phyloP scores from a whole-genome alignment of 306 rosid genomes.

The Carpinus viminea region DNA sequence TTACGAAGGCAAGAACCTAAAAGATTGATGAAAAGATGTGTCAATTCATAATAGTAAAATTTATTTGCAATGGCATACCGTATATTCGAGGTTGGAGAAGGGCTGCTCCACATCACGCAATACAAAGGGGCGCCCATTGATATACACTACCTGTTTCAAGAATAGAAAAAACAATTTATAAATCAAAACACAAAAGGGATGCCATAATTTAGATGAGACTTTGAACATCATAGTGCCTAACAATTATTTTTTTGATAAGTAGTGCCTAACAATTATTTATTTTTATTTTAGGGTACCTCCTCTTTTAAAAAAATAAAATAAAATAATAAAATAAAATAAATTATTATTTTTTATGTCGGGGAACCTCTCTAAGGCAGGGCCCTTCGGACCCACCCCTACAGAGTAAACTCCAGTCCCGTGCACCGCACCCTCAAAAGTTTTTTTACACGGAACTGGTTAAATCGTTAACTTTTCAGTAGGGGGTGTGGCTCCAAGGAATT shows the following conservation, averaged over 20 bases:
- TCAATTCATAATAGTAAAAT: neutral
- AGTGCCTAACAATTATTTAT: neutral
- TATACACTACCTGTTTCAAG: constrained; percentile 74
- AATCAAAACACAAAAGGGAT: constrained; percentile 10
- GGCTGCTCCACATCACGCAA: constrained; percentile 92
- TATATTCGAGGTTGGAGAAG: constrained; percentile 86
- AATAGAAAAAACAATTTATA: constrained; percentile 16
- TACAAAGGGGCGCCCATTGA: constrained; percentile 89
- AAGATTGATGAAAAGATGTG: neutral
- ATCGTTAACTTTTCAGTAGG: no score
- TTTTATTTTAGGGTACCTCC: no score
- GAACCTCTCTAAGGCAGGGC: no score
- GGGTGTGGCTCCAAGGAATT: no score
- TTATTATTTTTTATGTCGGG: no score
- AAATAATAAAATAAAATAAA: no score
- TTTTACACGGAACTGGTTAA: no score
- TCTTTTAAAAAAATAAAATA: no score
- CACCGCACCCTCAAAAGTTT: no score
- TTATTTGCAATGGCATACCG: constrained; percentile 44
- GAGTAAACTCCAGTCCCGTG: no score
- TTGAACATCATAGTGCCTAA: neutral
- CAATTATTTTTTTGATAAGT: no score
- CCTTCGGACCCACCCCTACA: no score
- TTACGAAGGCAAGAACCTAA: neutral
- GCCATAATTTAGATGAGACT: neutral